A percentile compares a stretch with the other conserved stretches of the same genome.
phyloP scores from a whole-genome alignment of 73 alveolate genomes.

The Blepharisma japonicum region DNA sequence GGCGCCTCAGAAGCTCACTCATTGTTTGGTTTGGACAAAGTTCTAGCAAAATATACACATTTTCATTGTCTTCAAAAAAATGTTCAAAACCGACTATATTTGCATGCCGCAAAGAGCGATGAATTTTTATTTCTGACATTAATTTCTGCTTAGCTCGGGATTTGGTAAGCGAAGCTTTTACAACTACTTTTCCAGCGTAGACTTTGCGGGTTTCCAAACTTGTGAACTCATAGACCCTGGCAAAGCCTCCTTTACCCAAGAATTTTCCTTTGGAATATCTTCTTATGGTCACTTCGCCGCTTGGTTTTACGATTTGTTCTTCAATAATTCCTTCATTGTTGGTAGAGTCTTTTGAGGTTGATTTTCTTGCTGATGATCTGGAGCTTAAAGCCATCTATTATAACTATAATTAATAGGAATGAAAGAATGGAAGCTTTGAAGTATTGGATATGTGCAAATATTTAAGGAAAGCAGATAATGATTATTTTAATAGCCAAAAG shows the following conservation, averaged over 20 bases:
- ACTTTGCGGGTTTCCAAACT: conserved; percentile 45
- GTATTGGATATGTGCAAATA: too few species aligned
- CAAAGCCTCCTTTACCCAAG: conserved; percentile 77
- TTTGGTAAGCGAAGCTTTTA: conserved; percentile 56
- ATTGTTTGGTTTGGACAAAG: conserved; percentile 59
- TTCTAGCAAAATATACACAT: conserved; percentile 59
- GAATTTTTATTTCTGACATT: conserved; percentile 66
- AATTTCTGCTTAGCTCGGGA: conserved; percentile 57
- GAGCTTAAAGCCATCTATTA: too few species aligned
- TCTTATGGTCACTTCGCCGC: conserved; percentile 50
- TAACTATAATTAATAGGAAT: too few species aligned
- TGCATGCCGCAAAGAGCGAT: conserved; percentile 41
- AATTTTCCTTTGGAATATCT: conserved; percentile 52
- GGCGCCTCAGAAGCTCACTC: conserved; percentile 47
- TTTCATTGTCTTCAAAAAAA: conserved; percentile 73
- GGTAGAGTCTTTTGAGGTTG: too few species aligned
- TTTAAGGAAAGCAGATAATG: too few species aligned
- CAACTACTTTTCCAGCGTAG: conserved; percentile 65
- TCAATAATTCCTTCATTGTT: conserved; percentile 9
- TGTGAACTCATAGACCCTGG: conserved; percentile 66
- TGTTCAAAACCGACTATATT: conserved; percentile 90
- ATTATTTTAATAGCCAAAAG: too few species aligned
- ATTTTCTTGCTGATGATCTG: too few species aligned
- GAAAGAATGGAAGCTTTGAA: too few species aligned
- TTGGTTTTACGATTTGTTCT: conserved; percentile 24